Evolutionary conservation across 768 basidiomycete species (phyloP), one percentile per base, ranked within the genome.

Genomic region (Lactarius sanguifluus): DNA sequence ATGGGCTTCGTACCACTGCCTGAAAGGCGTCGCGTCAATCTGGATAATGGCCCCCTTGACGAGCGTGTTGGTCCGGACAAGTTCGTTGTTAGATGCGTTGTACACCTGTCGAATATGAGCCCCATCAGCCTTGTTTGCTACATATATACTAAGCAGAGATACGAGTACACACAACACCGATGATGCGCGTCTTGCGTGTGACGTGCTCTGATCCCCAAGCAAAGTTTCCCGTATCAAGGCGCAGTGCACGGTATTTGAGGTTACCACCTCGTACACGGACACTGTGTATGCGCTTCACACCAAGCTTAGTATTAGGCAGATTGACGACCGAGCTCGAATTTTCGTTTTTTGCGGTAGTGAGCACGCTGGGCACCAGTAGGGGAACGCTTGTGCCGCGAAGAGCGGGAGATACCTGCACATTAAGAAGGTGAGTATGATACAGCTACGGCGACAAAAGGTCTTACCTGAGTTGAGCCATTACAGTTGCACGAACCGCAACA

Each of bases 261-360:
- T 95, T 98, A 65, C 97, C 97, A 70, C 97, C 97, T 75, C 97
- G 92, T 45, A 90, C 89, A 75, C 97, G 92, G 70, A 99, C 95
- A 63, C 87, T 85, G 82, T 98, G 97, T 74, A 99, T 82, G 68
- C 97, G 92, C 84, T 98, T 98, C 63, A 89, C 75, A 59, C 97
- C 96, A 71, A 99, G 88, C 84, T 93, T 98, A 77, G 97, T 99
- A 86, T 82, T 94, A n/a, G 72, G 97, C 97, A 65, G 97, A 83
- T 78, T 98, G 97, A 77, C 97, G 94, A 77, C 96, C 97, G 75
- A 98, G 89, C 86, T 99, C 97, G 81, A 98, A 98, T 84, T 98
- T 98, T 90, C 97, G 89, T 93, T 98, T 99, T 87, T 99, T 99
- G 85, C 96, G 94, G 83, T 95, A 96, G 82, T 91, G 88, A 73